Conservation (phyloP, 1,139 yeast genomes). For the Nakaseomyces bracarensis region DNA sequence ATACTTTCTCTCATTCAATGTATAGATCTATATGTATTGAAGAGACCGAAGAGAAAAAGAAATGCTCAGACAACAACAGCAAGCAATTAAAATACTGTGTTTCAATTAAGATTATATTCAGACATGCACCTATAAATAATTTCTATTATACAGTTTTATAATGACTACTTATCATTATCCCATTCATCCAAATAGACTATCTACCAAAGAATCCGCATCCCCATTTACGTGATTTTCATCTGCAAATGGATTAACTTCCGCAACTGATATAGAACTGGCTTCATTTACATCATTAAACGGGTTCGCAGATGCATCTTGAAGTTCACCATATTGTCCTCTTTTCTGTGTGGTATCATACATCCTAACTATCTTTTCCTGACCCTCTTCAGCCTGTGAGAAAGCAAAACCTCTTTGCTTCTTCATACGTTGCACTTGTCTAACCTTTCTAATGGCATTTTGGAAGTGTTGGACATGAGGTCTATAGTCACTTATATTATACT, state of each 20-base stretch:
- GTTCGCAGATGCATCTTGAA: constrained; percentile 35
- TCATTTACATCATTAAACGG: constrained; percentile 25
- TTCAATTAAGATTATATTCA: neutral
- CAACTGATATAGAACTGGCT: constrained; percentile 3
- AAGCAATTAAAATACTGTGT: too few species aligned
- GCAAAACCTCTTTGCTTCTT: constrained; percentile 98
- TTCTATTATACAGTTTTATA: neutral
- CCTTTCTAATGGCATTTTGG: constrained; percentile 94
- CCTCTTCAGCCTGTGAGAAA: constrained; percentile 91
- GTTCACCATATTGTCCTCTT: constrained; percentile 48
- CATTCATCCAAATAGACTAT: constrained; percentile 1
- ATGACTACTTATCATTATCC: neutral
- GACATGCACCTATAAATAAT: neutral
- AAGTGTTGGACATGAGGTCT: constrained; percentile 94
- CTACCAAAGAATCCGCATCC: neutral
- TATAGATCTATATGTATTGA: constrained; percentile 26
- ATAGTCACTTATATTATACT: constrained; percentile 86
- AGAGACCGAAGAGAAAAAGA: constrained; percentile 24
- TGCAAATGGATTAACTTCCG: constrained; percentile 12
- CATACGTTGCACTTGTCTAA: constrained; percentile 96
- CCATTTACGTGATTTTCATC: neutral
- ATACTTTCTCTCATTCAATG: constrained; percentile 23
- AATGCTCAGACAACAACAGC: neutral
- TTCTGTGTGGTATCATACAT: constrained; percentile 84
- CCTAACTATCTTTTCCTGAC: constrained; percentile 83